Base-by-base conservation (phyloP, 441 rosid genomes). In the Populus trichocarpa region DNA sequence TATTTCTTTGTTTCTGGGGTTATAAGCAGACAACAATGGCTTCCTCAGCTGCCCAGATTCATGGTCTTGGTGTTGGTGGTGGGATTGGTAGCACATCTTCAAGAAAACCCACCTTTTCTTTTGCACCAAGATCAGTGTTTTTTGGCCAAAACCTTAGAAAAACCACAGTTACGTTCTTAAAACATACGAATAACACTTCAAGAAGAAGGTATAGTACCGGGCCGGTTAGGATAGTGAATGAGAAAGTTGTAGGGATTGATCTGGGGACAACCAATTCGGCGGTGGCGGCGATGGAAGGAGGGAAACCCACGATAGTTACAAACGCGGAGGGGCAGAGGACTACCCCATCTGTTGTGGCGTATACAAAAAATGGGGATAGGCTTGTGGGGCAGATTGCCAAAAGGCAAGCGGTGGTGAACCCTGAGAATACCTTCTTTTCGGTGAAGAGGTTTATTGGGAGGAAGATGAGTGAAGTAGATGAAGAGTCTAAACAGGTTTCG, bases 361-460 rank as follows among this genome's bases (percentile, higher is more conserved):
- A 96, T 74, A 90, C 99, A 0, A 96, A 94, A 80, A 86, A 67
- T 30, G 98, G 98, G 26, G 99, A 96, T 53, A 75, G 97, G 77
- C 85, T 96, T 46, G 99, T 96, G 0, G 99, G 99, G 61, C 99
- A 96, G 84, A 93, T 96, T 83, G 99, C 98, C 2, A 96, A 93
- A 78, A 77, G 99, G 57, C 99, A 93, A 87, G 94, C 98, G 1
- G 99, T 96, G 5, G 97, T 96, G 22, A 92, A 94, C 77, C 98
- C 98, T 0, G 93, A 91, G 88, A 96, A 93, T 69, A 96, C 99
- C 30, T 93, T 90, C 83, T 96, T 89, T 85, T 96, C 98, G 0
- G 98, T 96, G 28, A 93, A 96, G 94, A 90, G 99, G 86, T 96
- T 96, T 83, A 92, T 96, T n/a, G 99, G 99, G 81, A 89, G 98